phyloP scores from a whole-genome alignment of 768 basidiomycete genomes.

The Suillus luteus region DNA sequence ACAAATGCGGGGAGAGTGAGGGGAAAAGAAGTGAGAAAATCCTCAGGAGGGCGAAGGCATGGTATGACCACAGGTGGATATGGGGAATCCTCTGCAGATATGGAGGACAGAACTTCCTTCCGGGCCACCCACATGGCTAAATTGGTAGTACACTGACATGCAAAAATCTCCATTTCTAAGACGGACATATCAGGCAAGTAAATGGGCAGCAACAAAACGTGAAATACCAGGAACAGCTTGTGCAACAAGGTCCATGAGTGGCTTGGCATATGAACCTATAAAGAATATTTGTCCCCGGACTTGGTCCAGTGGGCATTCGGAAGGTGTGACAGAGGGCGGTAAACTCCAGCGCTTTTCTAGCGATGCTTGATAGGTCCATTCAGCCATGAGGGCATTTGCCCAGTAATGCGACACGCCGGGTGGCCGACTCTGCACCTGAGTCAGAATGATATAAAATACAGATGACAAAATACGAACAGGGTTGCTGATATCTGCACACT shows the following conservation, averaged over 20 bases:
- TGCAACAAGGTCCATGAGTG: conserved; percentile 77
- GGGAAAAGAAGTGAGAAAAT: conserved; percentile 56
- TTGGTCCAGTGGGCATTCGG: conserved; percentile 58
- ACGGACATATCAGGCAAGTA: background rate
- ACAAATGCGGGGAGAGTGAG: conserved; percentile 52
- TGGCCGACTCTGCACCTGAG: conserved; percentile 73
- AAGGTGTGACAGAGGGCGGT: conserved; percentile 52
- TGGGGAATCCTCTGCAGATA: conserved; percentile 13
- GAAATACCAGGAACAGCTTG: conserved; percentile 68
- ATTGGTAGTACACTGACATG: conserved; percentile 68
- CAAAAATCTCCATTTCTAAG: conserved; percentile 68
- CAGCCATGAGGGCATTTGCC: conserved; percentile 84
- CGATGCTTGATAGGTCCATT: conserved; percentile 90
- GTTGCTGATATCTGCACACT: conserved; percentile 98
- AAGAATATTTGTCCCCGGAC: conserved; percentile 89
- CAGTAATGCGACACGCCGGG: conserved; percentile 90
- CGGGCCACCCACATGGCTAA: conserved; percentile 68
- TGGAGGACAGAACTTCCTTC: conserved; percentile 39
- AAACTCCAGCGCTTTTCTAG: conserved; percentile 80
- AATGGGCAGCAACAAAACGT: background rate
- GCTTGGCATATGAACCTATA: conserved; percentile 78
- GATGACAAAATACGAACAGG: conserved; percentile 61
- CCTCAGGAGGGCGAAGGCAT: conserved; percentile 38
- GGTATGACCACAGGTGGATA: conserved; percentile 17
- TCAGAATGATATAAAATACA: conserved; percentile 10